phyloP scores from a whole-genome alignment of 768 basidiomycete genomes.

The Xanthoconium stramineum region DNA sequence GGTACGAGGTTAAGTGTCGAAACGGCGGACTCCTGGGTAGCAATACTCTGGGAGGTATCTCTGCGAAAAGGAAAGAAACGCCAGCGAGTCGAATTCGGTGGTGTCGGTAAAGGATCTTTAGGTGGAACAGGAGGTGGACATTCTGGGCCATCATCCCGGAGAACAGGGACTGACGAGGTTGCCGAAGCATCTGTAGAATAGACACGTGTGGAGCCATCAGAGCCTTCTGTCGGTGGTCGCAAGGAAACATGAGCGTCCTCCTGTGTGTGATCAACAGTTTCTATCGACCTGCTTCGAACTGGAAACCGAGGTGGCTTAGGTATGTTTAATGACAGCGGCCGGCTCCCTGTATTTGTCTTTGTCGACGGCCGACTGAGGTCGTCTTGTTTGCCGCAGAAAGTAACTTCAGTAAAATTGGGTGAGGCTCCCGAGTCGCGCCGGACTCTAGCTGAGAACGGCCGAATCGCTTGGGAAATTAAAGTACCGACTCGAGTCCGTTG shows the following conservation, averaged over 20 bases:
- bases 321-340: slow-evolving; percentile 20
- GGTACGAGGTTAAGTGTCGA: slow-evolving; percentile 21
- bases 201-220: slow-evolving; percentile 10
- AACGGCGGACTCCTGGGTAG: slow-evolving; percentile 23
- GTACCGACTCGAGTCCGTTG: slow-evolving; percentile 50
- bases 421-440: slow-evolving; percentile 38
- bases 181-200: slow-evolving; percentile 16
- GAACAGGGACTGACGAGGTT: slow-evolving; percentile 6
- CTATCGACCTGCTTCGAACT: slow-evolving; percentile 26
- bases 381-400: slow-evolving; percentile 18
- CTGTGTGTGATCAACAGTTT: slow-evolving; percentile 18
- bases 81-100: slow-evolving; percentile 39
- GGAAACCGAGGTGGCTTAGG: slow-evolving; percentile 20
- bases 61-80: slow-evolving; percentile 50
- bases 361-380: slow-evolving; percentile 16
- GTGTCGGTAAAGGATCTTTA: slow-evolving; percentile 26
- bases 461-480: slow-evolving; percentile 52
- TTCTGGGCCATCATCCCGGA: slow-evolving; percentile 17
- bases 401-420: slow-evolving; percentile 21
- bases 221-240: slow-evolving; percentile 9
- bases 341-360: slow-evolving; percentile 12
- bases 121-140: slow-evolving; percentile 29
- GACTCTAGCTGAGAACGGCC: slow-evolving; percentile 40
- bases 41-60: slow-evolving; percentile 31
- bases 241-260: slow-evolving; percentile 1